phyloP scores from a whole-genome alignment of 768 basidiomycete genomes.

The Phaffia tasmanica region DNA sequence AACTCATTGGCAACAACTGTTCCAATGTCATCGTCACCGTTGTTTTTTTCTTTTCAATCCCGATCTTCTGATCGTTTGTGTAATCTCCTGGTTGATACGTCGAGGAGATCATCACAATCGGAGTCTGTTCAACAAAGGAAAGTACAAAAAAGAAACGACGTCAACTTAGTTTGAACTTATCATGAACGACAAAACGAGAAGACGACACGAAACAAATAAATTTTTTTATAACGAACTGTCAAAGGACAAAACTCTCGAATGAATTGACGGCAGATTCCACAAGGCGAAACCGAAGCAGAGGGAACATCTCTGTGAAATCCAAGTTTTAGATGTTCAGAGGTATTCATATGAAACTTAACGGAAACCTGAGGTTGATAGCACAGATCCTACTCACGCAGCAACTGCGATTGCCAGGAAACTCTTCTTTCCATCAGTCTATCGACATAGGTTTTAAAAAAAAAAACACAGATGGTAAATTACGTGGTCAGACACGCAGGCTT shows the following conservation, averaged over 20 bases:
- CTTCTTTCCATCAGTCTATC: conserved; percentile 64
- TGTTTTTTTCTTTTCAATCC: conserved; percentile 37
- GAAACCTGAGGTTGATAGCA: neutral
- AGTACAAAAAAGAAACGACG: conserved; percentile 22
- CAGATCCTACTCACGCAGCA: neutral
- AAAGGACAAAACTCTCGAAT: conserved; percentile 72
- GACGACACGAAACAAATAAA: conserved; percentile 41
- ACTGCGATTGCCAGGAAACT: conserved; percentile 60
- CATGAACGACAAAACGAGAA: conserved; percentile 30
- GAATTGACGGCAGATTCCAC: conserved; percentile 88
- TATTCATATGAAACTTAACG: neutral
- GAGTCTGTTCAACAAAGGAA: conserved; percentile 37
- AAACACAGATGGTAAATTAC: neutral
- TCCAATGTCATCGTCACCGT: conserved; percentile 56
- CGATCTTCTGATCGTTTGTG: conserved; percentile 33
- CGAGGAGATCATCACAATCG: conserved; percentile 37
- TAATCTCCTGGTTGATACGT: conserved; percentile 37
- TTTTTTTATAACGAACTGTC: conserved; percentile 39
- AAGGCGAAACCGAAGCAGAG: conserved; percentile 57
- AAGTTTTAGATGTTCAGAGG: neutral
- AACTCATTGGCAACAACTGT: conserved; percentile 69
- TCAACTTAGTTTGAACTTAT: neutral
- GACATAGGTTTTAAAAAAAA: neutral
- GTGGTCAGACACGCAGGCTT: neutral
- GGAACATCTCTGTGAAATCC: conserved; percentile 52